Base-by-base conservation (phyloP, 768 basidiomycete species). In the Candolleomyces eurysporus region DNA sequence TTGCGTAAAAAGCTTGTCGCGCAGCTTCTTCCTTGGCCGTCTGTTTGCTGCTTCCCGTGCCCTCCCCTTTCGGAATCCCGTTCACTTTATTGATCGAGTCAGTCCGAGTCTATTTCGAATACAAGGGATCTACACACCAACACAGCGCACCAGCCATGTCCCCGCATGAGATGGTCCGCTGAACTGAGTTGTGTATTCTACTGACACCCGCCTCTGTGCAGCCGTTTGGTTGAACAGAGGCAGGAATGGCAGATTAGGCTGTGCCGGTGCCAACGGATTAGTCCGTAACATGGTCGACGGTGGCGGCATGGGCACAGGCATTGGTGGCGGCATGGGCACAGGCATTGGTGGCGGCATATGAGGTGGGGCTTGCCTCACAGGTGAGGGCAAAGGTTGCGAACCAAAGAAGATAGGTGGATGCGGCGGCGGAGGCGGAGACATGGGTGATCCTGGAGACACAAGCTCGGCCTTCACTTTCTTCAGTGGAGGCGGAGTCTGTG, bases 21-120 rank as follows among this genome's bases (percentile, higher is more conserved):
- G 90, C 90, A 0, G 90, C 90, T 59, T 88, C 87, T 67, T 92
- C 90, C 71, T 91, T 92, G 7, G 90, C 90, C 2, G 83, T 73
- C 68, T 92, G 90, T 71, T 92, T 92, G 71, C 79, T 88, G 57
- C 79, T 76, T 31, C 89, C 88, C n/a, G 69, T 72, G 2, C 90
- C 91, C 53, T 77, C 72, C 11, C 90, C 90, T 66, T 85, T 89
- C 67, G 76, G 76, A 61, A 89, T 84, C 2, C 88, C 88, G 65
- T 91, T 88, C 55, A 90, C 91, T 91, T 61, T 31, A 58, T 71
- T 22, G 50, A 30, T 65, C 36, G 58, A 48, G 45, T 48, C 58
- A n/a, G 57, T 43, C 57, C 31, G 21, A 36, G 21, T 40, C 14
- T 59, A 45, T 42, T 40, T 42, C 40, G 56, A 49, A 19, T 57